Evolutionary conservation across 768 basidiomycete species (phyloP).

Genomic region (Coprinopsis marcescibilis): DNA sequence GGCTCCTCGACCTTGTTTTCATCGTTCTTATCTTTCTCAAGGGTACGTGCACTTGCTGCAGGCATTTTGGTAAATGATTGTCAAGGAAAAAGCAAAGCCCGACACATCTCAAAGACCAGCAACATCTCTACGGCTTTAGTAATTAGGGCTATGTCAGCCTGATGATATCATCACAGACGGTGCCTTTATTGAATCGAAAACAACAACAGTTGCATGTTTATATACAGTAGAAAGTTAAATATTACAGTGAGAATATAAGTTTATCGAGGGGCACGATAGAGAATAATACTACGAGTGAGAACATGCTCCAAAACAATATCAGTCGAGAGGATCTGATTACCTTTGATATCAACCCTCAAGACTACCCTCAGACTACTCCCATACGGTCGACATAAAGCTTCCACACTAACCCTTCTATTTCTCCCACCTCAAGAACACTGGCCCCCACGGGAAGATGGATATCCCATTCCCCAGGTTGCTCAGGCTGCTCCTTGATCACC

Average conservation of each 20-base stretch:
- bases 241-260: background rate
- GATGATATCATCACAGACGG: constrained; percentile 1
- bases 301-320: too few relatives aligned
- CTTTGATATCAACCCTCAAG: too few relatives aligned
- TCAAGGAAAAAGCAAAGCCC: too few relatives aligned
- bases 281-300: background rate
- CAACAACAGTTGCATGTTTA: too few relatives aligned
- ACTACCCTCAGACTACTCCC: constrained; percentile 9
- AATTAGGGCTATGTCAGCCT: too few relatives aligned
- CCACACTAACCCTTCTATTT: constrained; percentile 64
- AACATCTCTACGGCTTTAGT: too few relatives aligned
- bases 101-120: too few relatives aligned
- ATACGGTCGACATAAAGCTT: constrained; percentile 59
- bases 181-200: too few relatives aligned
- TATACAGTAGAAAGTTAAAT: too few relatives aligned
- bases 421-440: constrained; percentile 68
- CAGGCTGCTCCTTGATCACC: constrained; percentile 39
- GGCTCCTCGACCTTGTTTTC: constrained; percentile 17
- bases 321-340: too few relatives aligned
- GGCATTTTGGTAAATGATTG: background rate
- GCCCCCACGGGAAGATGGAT: constrained; percentile 52
- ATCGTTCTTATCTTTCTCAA: constrained; percentile 1
- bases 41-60: background rate
- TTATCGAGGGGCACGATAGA: background rate
- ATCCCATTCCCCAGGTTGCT: constrained; percentile 52